A percentile compares a stretch with the other conserved stretches of the same genome.
phyloP scores from a whole-genome alignment of 106 monocot genomes.

The Dendrobium catenatum region DNA sequence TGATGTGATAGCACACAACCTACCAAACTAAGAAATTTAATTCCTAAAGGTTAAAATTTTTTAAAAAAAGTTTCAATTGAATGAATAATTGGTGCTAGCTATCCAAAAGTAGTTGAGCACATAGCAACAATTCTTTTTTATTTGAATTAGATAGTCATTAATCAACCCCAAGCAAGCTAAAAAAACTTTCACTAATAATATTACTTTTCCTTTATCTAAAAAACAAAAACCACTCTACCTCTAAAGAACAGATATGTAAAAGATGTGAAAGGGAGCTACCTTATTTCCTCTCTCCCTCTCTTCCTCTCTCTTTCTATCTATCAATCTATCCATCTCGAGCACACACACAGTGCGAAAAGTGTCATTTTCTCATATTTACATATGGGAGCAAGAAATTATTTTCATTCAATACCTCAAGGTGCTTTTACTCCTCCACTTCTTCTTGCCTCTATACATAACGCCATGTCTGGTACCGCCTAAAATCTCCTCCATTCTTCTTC shows the following conservation, averaged over 20 bases:
- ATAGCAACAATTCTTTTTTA: not conserved
- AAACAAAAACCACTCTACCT: not conserved
- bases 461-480: not conserved
- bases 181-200: not conserved
- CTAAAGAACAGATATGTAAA: not conserved
- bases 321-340: not conserved
- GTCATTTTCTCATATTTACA: conserved; percentile 10
- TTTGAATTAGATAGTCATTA: not conserved
- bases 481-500: not conserved
- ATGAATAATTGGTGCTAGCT: not conserved
- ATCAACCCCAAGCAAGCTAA: not conserved
- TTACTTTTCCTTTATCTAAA: not conserved
- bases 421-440: not conserved
- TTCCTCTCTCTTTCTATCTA: conserved; percentile 1
- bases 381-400: not conserved
- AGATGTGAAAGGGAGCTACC: not conserved
- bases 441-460: not conserved
- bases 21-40: not conserved
- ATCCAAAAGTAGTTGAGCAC: not conserved
- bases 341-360: not conserved
- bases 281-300: not conserved
- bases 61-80: not conserved
- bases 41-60: not conserved
- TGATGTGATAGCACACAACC: conserved; percentile 9
- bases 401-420: not conserved